Conservation (phyloP, 331 rosid species). For the Ulmus americana region DNA sequence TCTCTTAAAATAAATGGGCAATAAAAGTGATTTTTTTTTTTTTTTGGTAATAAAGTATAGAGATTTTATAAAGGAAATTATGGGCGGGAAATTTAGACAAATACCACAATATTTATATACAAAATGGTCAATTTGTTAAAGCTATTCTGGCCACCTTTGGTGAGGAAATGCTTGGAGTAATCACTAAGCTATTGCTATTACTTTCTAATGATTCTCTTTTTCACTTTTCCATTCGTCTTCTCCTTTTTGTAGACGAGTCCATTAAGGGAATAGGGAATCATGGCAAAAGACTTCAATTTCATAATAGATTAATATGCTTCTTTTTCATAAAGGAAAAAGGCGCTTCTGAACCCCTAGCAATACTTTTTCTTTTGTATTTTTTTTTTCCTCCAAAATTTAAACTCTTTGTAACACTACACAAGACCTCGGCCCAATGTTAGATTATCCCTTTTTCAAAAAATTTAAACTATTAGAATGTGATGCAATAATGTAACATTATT, state of each 20-base stretch:
- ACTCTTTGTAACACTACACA: no score
- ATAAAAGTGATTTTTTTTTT: not conserved
- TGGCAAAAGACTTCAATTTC: no score
- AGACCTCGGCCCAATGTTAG: no score
- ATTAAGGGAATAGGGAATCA: not conserved
- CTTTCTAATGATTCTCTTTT: not conserved
- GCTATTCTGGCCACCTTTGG: slow-evolving; percentile 6
- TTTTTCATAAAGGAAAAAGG: not conserved
- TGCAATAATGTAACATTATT: no score
- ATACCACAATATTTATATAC: not conserved
- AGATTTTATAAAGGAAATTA: not conserved
- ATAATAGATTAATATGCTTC: not conserved
- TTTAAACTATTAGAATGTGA: no score
- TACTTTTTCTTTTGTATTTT: slow-evolving; percentile 1
- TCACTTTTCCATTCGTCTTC: not conserved
- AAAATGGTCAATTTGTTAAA: slow-evolving; percentile 3
- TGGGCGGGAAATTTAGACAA: not conserved
- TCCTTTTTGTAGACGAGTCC: not conserved
- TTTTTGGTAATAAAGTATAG: not conserved
- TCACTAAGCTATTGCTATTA: slow-evolving; percentile 5
- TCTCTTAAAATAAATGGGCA: not conserved
- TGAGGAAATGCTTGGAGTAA: slow-evolving; percentile 9
- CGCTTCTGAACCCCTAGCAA: not conserved
- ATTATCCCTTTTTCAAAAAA: no score
- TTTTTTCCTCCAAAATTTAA: no score